These are phyloP conservation scores for Diophrys appendiculata DNA, from an alignment of 73 alveolate species.

Conservation along the genomic window DNA sequence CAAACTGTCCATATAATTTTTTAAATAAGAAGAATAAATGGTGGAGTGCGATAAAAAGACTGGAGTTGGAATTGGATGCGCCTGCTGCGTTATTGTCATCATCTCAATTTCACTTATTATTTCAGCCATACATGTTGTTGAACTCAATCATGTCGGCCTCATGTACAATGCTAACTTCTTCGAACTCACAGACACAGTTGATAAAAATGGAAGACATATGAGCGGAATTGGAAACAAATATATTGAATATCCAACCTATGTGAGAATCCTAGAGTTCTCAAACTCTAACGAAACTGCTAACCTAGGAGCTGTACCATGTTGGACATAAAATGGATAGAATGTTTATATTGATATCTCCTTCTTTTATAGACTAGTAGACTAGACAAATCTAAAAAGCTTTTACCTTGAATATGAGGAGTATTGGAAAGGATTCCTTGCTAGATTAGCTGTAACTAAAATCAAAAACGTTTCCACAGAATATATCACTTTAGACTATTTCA, in stretches of 20 bases:
- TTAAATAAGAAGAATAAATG: no score
- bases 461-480: neutral
- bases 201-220: slow-evolving; percentile 9
- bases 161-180: neutral
- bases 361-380: slow-evolving; percentile 8
- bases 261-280: slow-evolving; percentile 3
- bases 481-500: neutral
- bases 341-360: slow-evolving; percentile 2
- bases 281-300: neutral
- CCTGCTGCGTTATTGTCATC: neutral
- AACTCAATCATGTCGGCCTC: slow-evolving; percentile 5
- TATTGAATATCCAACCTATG: neutral
- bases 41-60: neutral
- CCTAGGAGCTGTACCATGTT: slow-evolving; percentile 6
- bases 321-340: slow-evolving; percentile 14
- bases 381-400: neutral
- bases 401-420: neutral
- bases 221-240: slow-evolving; percentile 8
- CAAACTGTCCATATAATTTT: no score
- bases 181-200: neutral
- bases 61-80: neutral
- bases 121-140: slow-evolving; percentile 2
- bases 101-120: neutral
- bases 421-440: neutral
- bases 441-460: neutral